A percentile compares a stretch with the other conserved stretches of the same genome.
Evolutionary conservation across 371 early-diverging fungal genomes (phyloP).

Genomic region (Saksenaea oblongispora): DNA sequence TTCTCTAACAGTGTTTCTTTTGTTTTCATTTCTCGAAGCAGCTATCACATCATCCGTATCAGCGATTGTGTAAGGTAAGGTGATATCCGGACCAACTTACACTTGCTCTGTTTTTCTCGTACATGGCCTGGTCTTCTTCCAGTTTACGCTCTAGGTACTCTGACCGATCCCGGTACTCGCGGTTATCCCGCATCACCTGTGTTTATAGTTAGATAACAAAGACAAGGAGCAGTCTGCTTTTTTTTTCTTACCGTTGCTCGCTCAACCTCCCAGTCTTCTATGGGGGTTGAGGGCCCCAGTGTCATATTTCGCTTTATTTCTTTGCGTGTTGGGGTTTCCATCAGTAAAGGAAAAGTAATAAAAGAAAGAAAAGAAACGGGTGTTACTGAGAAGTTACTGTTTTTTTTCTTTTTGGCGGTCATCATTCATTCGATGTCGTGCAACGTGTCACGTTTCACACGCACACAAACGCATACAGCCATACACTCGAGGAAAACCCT

Average conservation of each 20-base stretch:
- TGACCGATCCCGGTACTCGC: constrained; percentile 26
- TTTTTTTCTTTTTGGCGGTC: not conserved
- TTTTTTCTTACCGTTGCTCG: constrained; percentile 28
- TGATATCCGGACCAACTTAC: constrained; percentile 12
- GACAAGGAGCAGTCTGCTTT: not conserved
- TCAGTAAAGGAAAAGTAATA: not conserved
- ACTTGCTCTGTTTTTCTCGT: constrained; percentile 31
- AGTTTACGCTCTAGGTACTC: constrained; percentile 26
- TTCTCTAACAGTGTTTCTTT: constrained; percentile 31
- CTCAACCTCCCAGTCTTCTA: constrained; percentile 42
- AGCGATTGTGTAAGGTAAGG: not conserved
- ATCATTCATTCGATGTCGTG: not conserved
- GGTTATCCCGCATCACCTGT: constrained; percentile 24
- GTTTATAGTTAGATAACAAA: not conserved
- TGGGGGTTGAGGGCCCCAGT: constrained; percentile 29
- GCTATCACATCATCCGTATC: constrained; percentile 9
- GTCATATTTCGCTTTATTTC: constrained; percentile 25
- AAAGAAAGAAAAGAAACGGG: constrained; percentile 4
- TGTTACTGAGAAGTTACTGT: not conserved
- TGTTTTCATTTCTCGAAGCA: constrained; percentile 33
- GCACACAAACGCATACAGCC: not conserved
- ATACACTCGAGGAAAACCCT: too few relatives aligned
- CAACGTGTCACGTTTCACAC: constrained; percentile 1
- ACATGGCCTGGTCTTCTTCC: constrained; percentile 22
- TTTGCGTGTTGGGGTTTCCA: constrained; percentile 10